Conservation (phyloP, 805 yeast species). For the Nakazawaea peltata region DNA sequence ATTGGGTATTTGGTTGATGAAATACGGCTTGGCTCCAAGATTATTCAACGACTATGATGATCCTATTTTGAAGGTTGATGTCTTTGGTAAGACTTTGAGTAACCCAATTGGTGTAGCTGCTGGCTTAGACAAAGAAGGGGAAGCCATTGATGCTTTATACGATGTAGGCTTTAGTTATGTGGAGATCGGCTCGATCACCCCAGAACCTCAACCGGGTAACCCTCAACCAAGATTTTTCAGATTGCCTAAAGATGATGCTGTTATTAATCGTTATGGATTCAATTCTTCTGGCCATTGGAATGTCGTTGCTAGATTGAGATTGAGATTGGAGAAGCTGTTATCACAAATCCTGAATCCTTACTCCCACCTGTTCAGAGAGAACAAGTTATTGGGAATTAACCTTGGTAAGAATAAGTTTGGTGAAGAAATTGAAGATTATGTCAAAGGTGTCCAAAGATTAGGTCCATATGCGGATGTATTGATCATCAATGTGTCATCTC, state of each 20-base stretch:
- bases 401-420: slow-evolving; percentile 91
- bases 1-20: slow-evolving; percentile 63
- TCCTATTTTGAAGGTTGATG: slow-evolving; percentile 45
- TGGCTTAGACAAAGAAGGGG: slow-evolving; percentile 91
- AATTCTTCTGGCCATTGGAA: slow-evolving; percentile 82
- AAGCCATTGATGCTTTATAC: slow-evolving; percentile 76
- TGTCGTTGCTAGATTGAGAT: slow-evolving; percentile 59
- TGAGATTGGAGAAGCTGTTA: slow-evolving; percentile 45
- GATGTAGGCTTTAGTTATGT: slow-evolving; percentile 80
- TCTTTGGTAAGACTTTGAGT: slow-evolving; percentile 55
- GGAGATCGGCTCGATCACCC: slow-evolving; percentile 91
- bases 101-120: slow-evolving; percentile 94
- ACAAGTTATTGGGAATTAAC: slow-evolving; percentile 71
- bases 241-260: slow-evolving; percentile 77
- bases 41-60: slow-evolving; percentile 47
- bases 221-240: slow-evolving; percentile 91
- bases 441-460: slow-evolving; percentile 72
- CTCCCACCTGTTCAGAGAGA: slow-evolving; percentile 48
- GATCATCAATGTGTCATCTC: slow-evolving; percentile 88
- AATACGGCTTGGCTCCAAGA: slow-evolving; percentile 59
- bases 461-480: slow-evolving; percentile 84
- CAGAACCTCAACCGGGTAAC: slow-evolving; percentile 89
- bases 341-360: slow-evolving; percentile 16
- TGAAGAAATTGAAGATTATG: slow-evolving; percentile 82
- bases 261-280: slow-evolving; percentile 91